Evolutionary conservation across 2,329 filamentous ascomycete genomes (phyloP).

Genomic region (Phialophora chinensis): DNA sequence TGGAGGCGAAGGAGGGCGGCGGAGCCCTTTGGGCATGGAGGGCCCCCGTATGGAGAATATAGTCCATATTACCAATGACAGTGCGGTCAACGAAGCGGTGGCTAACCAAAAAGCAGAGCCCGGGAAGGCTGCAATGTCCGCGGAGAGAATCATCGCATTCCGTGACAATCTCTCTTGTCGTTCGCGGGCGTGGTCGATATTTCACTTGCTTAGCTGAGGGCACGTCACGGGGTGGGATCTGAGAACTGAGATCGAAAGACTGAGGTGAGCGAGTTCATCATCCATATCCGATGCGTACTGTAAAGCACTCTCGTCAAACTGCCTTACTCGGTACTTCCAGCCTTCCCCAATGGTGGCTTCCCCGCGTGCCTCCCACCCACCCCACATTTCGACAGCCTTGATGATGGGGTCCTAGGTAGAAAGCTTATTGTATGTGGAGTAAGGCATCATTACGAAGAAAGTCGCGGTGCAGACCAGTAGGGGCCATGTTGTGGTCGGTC

Average conservation of each 20-base stretch:
- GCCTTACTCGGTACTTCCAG: not conserved
- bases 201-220: not conserved
- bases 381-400: not conserved
- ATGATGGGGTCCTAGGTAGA: not conserved
- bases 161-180: not conserved
- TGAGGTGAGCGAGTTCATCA: not conserved
- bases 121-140: not conserved
- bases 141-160: not conserved
- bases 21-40: conserved; percentile 17
- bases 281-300: not conserved
- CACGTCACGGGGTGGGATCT: not conserved
- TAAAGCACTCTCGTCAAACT: not conserved
- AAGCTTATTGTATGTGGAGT: not conserved
- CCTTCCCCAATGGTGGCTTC: conserved; percentile 1
- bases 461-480: not conserved
- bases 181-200: not conserved
- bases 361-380: not conserved
- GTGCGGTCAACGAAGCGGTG: not conserved
- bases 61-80: not conserved
- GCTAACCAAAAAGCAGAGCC: not conserved
- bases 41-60: not conserved
- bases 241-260: not conserved
- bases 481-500: not conserved
- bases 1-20: conserved; percentile 13
- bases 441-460: not conserved